Base-by-base conservation (phyloP, 495 filamentous ascomycete genomes). In the Glonium stellatum region DNA sequence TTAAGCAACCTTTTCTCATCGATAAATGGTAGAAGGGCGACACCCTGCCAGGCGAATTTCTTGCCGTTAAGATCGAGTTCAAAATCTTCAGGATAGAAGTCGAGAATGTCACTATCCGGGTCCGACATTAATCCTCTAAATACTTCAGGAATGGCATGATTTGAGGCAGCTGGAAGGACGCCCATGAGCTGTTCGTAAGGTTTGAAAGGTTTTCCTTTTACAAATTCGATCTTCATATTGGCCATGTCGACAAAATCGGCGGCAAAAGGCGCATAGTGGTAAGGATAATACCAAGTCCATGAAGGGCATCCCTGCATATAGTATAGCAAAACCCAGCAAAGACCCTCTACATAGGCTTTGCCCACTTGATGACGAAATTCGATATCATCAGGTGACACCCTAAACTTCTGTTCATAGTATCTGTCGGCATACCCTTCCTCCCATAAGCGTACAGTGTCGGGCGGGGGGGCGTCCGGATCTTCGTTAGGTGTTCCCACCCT, bases 161-260 rank as follows among this genome's bases (percentile, higher is more conserved):
- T 89, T 5, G 92, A 96, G 3, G 88, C 87, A 13, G 95, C 91
- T 1, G 93, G 93, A 58, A 97, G 78, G 21, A 99, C 93, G 47
- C 92, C 95, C 93, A 99, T 99, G 50, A 99, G 79, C 76, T 99
- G 93, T 75, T 99, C 93, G 67, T 95, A 99, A 0, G 93, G 95
- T 54, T 79, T 85, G 67, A 97, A 97, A 1, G 90, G 87, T 21
- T 76, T 84, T 12, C 93, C 95, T 70, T 92, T 90, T 54, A 90
- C 82, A 63, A 99, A 99, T 19, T 79, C 76, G 64, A 95, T 80
- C 37, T 84, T 79, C 75, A 96, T 84, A 54, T 92, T 84, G 49
- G 72, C 82, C 35, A 99, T 78, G 53, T 93, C 87, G 54, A 85
- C 84, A 70, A 99, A 99, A 72, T 99, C 93, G 47, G 90, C 87